phyloP scores from a whole-genome alignment of 805 yeast species.

The Candida patagonica region DNA sequence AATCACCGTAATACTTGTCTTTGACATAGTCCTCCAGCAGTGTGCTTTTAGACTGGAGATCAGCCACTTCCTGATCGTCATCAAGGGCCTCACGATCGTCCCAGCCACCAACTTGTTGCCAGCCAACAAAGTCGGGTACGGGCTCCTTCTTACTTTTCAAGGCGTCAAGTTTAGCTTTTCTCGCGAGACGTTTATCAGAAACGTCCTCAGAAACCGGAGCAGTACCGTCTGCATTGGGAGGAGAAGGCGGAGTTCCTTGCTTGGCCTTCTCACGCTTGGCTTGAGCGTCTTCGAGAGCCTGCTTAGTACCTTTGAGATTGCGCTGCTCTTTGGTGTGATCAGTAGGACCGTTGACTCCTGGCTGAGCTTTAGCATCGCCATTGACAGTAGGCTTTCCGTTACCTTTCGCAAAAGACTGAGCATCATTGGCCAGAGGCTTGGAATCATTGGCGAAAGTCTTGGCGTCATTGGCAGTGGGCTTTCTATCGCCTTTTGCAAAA shows the following conservation, averaged over 20 bases:
- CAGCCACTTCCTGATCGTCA: slow-evolving; percentile 55
- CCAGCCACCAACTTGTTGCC: slow-evolving; percentile 93
- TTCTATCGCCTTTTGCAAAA: no score
- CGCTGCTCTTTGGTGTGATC: background rate
- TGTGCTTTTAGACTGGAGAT: slow-evolving; percentile 61
- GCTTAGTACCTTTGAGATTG: background rate
- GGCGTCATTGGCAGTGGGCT: no score
- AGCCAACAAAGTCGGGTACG: slow-evolving; percentile 69
- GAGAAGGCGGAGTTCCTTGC: background rate
- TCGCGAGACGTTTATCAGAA: slow-evolving; percentile 7
- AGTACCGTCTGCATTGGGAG: background rate
- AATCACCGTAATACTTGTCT: slow-evolving; percentile 76
- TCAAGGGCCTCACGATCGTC: slow-evolving; percentile 57
- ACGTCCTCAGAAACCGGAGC: slow-evolving; percentile 7
- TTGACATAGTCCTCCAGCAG: slow-evolving; percentile 69
- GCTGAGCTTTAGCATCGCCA: no score
- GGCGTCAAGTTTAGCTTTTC: slow-evolving; percentile 9
- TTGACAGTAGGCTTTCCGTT: no score
- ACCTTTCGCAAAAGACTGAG: no score
- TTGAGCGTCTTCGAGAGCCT: background rate
- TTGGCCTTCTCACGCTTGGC: background rate
- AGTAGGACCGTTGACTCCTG: no score
- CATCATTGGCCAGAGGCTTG: no score
- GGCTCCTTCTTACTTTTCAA: slow-evolving; percentile 20
- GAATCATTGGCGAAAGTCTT: no score